Percentiles rank a stretch among this genome's conserved stretches.
These are phyloP conservation scores for Trametes maxima DNA, from an alignment of 768 basidiomycete genomes.

Conservation along the genomic window DNA sequence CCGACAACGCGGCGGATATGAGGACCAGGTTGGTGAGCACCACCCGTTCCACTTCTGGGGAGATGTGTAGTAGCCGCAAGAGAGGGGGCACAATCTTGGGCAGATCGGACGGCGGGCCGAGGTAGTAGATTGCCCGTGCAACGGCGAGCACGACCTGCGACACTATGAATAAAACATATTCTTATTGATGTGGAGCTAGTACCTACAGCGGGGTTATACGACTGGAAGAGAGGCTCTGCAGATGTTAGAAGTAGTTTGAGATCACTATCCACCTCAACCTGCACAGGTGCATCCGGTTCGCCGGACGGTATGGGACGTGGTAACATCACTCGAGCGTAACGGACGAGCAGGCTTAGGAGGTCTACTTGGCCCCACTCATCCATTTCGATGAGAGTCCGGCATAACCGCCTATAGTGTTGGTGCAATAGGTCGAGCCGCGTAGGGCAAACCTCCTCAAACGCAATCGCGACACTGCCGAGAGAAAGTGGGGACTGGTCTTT, in stretches of 20 bases:
- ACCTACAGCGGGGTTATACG: slow-evolving; percentile 83
- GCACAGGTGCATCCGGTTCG: slow-evolving; percentile 27
- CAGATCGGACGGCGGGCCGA: slow-evolving; percentile 58
- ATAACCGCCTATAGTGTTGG: slow-evolving; percentile 82
- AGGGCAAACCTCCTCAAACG: slow-evolving; percentile 88
- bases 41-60: slow-evolving; percentile 75
- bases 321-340: slow-evolving; percentile 87
- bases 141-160: slow-evolving; percentile 79
- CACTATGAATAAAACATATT: neutral
- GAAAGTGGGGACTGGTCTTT: slow-evolving; percentile 84
- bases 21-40: slow-evolving; percentile 71
- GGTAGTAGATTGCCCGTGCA: slow-evolving; percentile 72
- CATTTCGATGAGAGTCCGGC: slow-evolving; percentile 81
- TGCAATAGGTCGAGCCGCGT: slow-evolving; percentile 87
- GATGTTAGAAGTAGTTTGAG: slow-evolving; percentile 72
- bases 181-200: neutral
- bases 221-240: slow-evolving; percentile 79
- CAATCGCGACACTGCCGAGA: slow-evolving; percentile 81
- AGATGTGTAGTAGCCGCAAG: slow-evolving; percentile 66
- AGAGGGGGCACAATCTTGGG: slow-evolving; percentile 69
- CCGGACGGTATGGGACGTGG: slow-evolving; percentile 52
- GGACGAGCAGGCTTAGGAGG: slow-evolving; percentile 71
- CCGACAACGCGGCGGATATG: slow-evolving; percentile 67
- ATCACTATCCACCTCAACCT: slow-evolving; percentile 77
- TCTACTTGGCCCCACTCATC: slow-evolving; percentile 97